phyloP scores from a whole-genome alignment of 2,329 filamentous ascomycete genomes.

The Pseudogymnoascus sp. region DNA sequence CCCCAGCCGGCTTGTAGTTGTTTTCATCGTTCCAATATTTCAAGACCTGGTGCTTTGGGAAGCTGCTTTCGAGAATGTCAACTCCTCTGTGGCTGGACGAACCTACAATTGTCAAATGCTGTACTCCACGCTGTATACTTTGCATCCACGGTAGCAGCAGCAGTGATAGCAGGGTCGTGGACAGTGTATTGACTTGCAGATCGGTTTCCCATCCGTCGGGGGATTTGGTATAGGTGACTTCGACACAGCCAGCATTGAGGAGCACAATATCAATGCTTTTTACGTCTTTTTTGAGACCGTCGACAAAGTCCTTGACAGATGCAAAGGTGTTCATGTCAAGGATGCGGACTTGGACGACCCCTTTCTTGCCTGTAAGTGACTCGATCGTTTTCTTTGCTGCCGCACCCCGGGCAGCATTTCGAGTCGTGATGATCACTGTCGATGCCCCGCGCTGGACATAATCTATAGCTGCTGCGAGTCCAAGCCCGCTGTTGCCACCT shows the following conservation, averaged over 20 bases:
- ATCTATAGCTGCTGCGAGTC: slow-evolving; percentile 34
- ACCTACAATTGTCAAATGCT: slow-evolving; percentile 23
- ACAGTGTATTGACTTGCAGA: slow-evolving; percentile 51
- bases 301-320: slow-evolving; percentile 20
- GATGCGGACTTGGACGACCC: slow-evolving; percentile 19
- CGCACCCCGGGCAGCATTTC: slow-evolving; percentile 31
- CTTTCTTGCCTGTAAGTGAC: slow-evolving; percentile 16
- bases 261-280: slow-evolving; percentile 24
- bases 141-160: slow-evolving; percentile 43
- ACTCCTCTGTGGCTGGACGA: slow-evolving; percentile 11
- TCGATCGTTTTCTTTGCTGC: slow-evolving; percentile 33
- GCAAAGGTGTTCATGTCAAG: slow-evolving; percentile 25
- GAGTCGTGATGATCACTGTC: slow-evolving; percentile 35
- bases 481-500: slow-evolving; percentile 36
- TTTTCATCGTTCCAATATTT: slow-evolving; percentile 18
- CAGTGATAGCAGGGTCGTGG: slow-evolving; percentile 46
- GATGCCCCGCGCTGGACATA: slow-evolving; percentile 34
- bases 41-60: slow-evolving; percentile 20
- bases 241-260: slow-evolving; percentile 27
- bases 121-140: slow-evolving; percentile 26
- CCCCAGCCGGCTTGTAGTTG: slow-evolving; percentile 15
- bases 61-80: slow-evolving; percentile 8
- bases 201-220: slow-evolving; percentile 42
- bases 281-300: slow-evolving; percentile 19
- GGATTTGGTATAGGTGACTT: slow-evolving; percentile 15